These are phyloP conservation scores for Capsella rubella DNA, from an alignment of 441 rosid genomes.

Conservation along the genomic window DNA sequence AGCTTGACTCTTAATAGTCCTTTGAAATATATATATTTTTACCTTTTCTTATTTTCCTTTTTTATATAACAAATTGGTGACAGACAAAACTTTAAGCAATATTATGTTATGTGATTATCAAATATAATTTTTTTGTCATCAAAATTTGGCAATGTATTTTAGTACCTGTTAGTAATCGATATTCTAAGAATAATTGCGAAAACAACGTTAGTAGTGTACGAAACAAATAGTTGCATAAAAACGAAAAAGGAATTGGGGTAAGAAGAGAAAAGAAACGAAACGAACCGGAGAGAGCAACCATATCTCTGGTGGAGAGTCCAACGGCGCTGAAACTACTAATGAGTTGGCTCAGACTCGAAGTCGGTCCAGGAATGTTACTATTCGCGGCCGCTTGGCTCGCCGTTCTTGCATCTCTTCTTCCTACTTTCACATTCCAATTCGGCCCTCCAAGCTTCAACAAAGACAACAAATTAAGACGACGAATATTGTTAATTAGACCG, in stretches of 20 bases:
- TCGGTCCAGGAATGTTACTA: conserved; percentile 74
- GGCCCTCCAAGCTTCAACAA: conserved; percentile 78
- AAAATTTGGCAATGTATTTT: background rate
- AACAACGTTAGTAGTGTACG: background rate
- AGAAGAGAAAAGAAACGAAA: conserved; percentile 16
- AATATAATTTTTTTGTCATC: background rate
- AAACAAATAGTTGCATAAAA: conserved; percentile 6
- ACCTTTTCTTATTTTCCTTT: background rate
- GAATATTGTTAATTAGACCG: background rate
- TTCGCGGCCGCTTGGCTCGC: conserved; percentile 86
- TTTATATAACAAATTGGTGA: background rate
- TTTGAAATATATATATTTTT: background rate
- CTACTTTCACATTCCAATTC: conserved; percentile 76
- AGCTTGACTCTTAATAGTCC: conserved; percentile 21
- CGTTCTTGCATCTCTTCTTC: conserved; percentile 81
- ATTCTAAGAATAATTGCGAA: background rate
- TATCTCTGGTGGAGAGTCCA: conserved; percentile 78
- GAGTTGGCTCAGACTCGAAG: conserved; percentile 66
- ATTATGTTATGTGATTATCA: too few species aligned
- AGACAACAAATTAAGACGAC: background rate
- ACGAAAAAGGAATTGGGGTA: background rate
- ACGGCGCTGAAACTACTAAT: conserved; percentile 63
- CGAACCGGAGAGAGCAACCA: conserved; percentile 84
- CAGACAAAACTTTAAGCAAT: background rate
- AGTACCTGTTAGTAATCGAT: background rate